phyloP scores from a whole-genome alignment of 495 filamentous ascomycete species.

The Corynascus novoguineensis region DNA sequence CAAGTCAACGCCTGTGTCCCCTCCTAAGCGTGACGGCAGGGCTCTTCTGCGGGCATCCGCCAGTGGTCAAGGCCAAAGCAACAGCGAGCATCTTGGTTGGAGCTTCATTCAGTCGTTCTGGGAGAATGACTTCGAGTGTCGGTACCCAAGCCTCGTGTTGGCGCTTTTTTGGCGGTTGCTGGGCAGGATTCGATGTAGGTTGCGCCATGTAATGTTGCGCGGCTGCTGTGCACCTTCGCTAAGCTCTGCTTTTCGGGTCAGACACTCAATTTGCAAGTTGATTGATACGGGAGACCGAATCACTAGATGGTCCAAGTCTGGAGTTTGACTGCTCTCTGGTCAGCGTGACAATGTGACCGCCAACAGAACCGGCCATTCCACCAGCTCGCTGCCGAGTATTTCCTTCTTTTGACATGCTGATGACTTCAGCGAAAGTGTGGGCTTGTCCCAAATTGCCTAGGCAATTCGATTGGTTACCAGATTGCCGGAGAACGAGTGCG shows the following conservation, averaged over 20 bases:
- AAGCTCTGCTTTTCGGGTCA: neutral
- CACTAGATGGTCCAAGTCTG: too few relatives aligned
- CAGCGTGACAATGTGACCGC: neutral
- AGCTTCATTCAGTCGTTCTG: neutral
- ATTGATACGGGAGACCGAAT: neutral
- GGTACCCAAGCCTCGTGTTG: neutral
- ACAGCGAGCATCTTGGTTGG: neutral
- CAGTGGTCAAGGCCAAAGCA: too few relatives aligned
- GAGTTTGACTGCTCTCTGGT: neutral
- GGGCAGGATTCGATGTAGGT: neutral
- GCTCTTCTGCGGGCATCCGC: too few relatives aligned
- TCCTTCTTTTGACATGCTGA: neutral
- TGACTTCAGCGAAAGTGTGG: neutral
- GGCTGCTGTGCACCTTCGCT: neutral
- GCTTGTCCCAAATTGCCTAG: neutral
- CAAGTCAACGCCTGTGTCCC: too few relatives aligned
- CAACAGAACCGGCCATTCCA: neutral
- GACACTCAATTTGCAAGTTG: neutral
- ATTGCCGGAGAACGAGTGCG: neutral
- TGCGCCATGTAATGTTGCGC: slow-evolving; percentile 1
- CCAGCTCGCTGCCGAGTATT: neutral
- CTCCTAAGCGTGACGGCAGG: too few relatives aligned
- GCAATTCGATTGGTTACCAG: slow-evolving; percentile 11
- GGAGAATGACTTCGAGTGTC: neutral
- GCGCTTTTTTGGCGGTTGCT: neutral